Evolutionary conservation across 2,329 filamentous ascomycete species (phyloP).

Genomic region (Coleophoma eucalyptorum): DNA sequence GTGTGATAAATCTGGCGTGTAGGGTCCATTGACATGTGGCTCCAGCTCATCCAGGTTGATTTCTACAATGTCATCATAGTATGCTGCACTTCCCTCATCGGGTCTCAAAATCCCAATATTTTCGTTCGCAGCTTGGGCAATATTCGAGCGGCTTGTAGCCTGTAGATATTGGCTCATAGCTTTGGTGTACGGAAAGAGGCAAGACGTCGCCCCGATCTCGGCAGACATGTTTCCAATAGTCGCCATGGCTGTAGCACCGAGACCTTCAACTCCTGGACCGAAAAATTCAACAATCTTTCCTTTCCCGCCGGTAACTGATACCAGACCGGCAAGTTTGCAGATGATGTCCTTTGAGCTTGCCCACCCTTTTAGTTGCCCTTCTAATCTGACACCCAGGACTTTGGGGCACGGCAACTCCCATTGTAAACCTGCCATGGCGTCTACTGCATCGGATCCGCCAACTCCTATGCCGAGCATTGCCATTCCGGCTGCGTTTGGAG

Average conservation of each 20-base stretch:
- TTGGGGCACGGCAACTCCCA: slow-evolving; percentile 31
- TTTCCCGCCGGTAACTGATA: slow-evolving; percentile 30
- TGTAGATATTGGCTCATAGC: slow-evolving; percentile 28
- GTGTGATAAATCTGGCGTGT: slow-evolving; percentile 30
- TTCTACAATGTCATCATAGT: slow-evolving; percentile 30
- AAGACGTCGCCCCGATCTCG: slow-evolving; percentile 32
- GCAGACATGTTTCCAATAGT: slow-evolving; percentile 35
- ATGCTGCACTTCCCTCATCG: slow-evolving; percentile 24
- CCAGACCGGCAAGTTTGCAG: slow-evolving; percentile 30
- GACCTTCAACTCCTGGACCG: slow-evolving; percentile 26
- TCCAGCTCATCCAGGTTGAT: slow-evolving; percentile 30
- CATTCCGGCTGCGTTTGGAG: slow-evolving; percentile 32
- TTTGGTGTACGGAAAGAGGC: slow-evolving; percentile 31
- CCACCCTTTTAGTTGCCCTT: slow-evolving; percentile 27
- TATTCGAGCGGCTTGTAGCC: slow-evolving; percentile 23
- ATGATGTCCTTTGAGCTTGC: slow-evolving; percentile 32
- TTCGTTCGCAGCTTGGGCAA: slow-evolving; percentile 11
- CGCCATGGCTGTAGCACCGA: slow-evolving; percentile 32
- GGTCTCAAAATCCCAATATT: slow-evolving; percentile 17
- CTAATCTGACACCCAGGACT: slow-evolving; percentile 27
- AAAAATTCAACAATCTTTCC: slow-evolving; percentile 33
- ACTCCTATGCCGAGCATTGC: slow-evolving; percentile 31
- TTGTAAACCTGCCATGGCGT: slow-evolving; percentile 26
- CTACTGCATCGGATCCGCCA: slow-evolving; percentile 24
- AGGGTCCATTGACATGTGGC: slow-evolving; percentile 31